Conservation (phyloP, 352 stramenopile genomes). For the Globisporangium irregulare region DNA sequence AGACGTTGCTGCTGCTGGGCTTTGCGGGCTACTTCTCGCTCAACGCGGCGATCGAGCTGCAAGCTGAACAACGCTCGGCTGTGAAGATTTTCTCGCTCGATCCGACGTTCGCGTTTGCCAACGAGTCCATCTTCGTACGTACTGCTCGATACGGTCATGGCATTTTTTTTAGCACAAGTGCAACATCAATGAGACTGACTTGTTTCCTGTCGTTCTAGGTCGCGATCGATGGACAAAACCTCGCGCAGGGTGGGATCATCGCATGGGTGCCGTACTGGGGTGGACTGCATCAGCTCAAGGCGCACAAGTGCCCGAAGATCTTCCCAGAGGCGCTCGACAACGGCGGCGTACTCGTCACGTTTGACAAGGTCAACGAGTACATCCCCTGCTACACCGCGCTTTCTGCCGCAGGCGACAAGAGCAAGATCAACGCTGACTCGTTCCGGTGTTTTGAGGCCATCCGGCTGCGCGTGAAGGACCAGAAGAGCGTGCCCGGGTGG, state of each 20-base stretch:
- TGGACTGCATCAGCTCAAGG: slow-evolving; percentile 43
- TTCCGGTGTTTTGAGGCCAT: slow-evolving; percentile 78
- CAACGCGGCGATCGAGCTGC: slow-evolving; percentile 37
- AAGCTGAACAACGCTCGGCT: slow-evolving; percentile 45
- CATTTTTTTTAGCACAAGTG: not conserved
- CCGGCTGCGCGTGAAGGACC: slow-evolving; percentile 79
- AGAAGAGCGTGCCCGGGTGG: slow-evolving; percentile 77
- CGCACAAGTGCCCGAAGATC: slow-evolving; percentile 38
- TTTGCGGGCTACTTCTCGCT: slow-evolving; percentile 24
- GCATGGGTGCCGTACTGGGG: slow-evolving; percentile 79
- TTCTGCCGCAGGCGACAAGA: slow-evolving; percentile 3
- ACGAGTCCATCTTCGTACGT: slow-evolving; percentile 82
- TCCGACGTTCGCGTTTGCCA: slow-evolving; percentile 73
- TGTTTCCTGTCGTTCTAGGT: slow-evolving; percentile 31
- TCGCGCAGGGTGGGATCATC: slow-evolving; percentile 63
- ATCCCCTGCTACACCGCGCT: slow-evolving; percentile 62
- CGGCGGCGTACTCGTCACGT: slow-evolving; percentile 67
- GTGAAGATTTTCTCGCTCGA: slow-evolving; percentile 72
- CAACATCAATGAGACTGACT: not conserved
- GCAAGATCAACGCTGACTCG: slow-evolving; percentile 19
- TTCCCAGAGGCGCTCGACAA: slow-evolving; percentile 61
- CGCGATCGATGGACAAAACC: slow-evolving; percentile 77
- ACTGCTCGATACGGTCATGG: not conserved
- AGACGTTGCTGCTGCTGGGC: slow-evolving; percentile 48
- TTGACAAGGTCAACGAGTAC: slow-evolving; percentile 72